Percentiles rank a stretch among this genome's conserved stretches.
Evolutionary conservation across 2,329 filamentous ascomycete genomes (phyloP).

Genomic region (Phialocephala subalpina): DNA sequence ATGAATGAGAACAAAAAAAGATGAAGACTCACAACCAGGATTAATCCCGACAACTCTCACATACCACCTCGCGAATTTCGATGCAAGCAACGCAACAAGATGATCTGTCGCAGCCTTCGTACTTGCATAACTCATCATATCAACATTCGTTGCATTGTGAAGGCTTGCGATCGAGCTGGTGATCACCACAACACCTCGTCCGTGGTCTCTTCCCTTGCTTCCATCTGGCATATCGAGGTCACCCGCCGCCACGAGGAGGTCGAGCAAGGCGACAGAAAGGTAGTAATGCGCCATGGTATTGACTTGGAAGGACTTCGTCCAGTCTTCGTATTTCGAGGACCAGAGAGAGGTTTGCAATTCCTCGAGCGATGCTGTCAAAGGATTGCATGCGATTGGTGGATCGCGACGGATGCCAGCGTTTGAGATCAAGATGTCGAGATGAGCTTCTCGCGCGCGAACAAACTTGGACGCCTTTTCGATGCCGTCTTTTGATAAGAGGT

Average conservation of each 20-base stretch:
- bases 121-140: constrained; percentile 58
- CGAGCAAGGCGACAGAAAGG: constrained; percentile 54
- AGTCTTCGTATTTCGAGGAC: constrained; percentile 48
- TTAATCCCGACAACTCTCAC: constrained; percentile 53
- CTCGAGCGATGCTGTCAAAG: constrained; percentile 50
- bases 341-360: constrained; percentile 50
- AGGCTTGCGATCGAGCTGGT: constrained; percentile 61
- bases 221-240: constrained; percentile 39
- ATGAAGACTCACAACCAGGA: constrained; percentile 49
- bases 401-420: constrained; percentile 58
- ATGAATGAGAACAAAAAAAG: neutral
- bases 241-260: constrained; percentile 51
- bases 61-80: constrained; percentile 55
- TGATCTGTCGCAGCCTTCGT: constrained; percentile 62
- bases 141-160: constrained; percentile 60
- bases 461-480: constrained; percentile 46
- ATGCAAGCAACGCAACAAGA: constrained; percentile 55
- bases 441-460: constrained; percentile 47
- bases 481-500: constrained; percentile 51
- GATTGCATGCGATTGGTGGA: constrained; percentile 51
- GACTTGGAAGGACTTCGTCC: constrained; percentile 54
- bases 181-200: constrained; percentile 55
- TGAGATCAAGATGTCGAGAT: constrained; percentile 56
- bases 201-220: constrained; percentile 46
- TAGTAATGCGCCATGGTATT: constrained; percentile 60